phyloP scores from a whole-genome alignment of 2,329 filamentous ascomycete species.

The Cadophora gregata region DNA sequence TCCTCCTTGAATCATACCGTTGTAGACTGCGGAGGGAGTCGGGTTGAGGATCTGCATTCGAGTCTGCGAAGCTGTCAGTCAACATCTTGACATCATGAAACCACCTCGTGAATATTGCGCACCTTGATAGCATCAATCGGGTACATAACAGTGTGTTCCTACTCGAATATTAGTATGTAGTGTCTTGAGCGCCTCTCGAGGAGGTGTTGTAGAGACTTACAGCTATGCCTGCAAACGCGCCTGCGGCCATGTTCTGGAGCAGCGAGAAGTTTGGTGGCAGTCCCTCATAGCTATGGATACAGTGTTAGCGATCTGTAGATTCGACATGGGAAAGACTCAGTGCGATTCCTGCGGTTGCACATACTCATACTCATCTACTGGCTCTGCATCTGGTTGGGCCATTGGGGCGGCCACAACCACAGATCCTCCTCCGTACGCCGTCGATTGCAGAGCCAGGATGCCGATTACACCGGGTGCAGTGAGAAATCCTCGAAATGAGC shows the following conservation, averaged over 20 bases:
- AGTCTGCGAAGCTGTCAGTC: conserved; percentile 63
- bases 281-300: conserved; percentile 75
- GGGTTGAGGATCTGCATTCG: conserved; percentile 97
- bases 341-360: conserved; percentile 43
- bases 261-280: conserved; percentile 94
- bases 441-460: conserved; percentile 68
- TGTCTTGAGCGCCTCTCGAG: conserved; percentile 24
- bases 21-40: conserved; percentile 79
- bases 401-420: conserved; percentile 71
- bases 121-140: conserved; percentile 98
- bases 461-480: conserved; percentile 44
- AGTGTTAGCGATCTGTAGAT: conserved; percentile 34
- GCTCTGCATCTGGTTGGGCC: conserved; percentile 70
- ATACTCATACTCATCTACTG: conserved; percentile 71
- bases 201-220: conserved; percentile 32
- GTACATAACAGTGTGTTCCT: conserved; percentile 99
- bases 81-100: conserved; percentile 22
- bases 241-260: conserved; percentile 91
- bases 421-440: conserved; percentile 66
- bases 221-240: conserved; percentile 81
- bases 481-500: conserved; percentile 18
- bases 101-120: conserved; percentile 23
- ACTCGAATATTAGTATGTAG: conserved; percentile 33
- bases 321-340: conserved; percentile 16
- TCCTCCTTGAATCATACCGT: conserved; percentile 88